Evolutionary conservation across 306 rosid species (phyloP).

Genomic region (Clitoria ternatea): DNA sequence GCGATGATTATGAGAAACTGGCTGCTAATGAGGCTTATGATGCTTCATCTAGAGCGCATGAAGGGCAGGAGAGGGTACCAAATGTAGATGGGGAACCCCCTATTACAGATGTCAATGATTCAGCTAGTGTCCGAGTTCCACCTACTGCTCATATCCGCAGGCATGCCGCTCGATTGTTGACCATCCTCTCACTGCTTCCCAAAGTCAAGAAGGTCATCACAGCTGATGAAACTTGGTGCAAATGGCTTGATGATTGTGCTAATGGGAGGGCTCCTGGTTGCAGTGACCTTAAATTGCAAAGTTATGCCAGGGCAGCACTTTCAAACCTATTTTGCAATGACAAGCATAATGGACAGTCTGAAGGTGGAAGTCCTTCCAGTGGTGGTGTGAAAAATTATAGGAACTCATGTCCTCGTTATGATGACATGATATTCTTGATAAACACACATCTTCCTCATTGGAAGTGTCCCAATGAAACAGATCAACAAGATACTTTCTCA

Average conservation of each 20-base stretch:
- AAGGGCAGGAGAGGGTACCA: constrained; percentile 53
- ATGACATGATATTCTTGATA: constrained; percentile 71
- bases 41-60: constrained; percentile 79
- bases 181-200: constrained; percentile 77
- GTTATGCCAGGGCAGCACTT: constrained; percentile 84
- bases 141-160: constrained; percentile 90
- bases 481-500: constrained; percentile 29
- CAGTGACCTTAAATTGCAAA: constrained; percentile 76
- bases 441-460: constrained; percentile 89
- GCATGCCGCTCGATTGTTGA: constrained; percentile 91
- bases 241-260: constrained; percentile 95
- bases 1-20: constrained; percentile 91
- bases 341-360: constrained; percentile 36
- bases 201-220: constrained; percentile 64
- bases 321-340: constrained; percentile 57
- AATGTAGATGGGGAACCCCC: constrained; percentile 41
- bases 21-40: constrained; percentile 85
- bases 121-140: constrained; percentile 81
- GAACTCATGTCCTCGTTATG: constrained; percentile 65
- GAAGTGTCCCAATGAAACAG: constrained; percentile 51
- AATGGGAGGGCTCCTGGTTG: constrained; percentile 83
- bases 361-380: constrained; percentile 33
- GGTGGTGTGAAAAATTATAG: constrained; percentile 33
- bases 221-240: constrained; percentile 65
- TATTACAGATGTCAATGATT: constrained; percentile 41